Evolutionary conservation across 768 basidiomycete genomes (phyloP).

Genomic region (Baorangia bicolor): DNA sequence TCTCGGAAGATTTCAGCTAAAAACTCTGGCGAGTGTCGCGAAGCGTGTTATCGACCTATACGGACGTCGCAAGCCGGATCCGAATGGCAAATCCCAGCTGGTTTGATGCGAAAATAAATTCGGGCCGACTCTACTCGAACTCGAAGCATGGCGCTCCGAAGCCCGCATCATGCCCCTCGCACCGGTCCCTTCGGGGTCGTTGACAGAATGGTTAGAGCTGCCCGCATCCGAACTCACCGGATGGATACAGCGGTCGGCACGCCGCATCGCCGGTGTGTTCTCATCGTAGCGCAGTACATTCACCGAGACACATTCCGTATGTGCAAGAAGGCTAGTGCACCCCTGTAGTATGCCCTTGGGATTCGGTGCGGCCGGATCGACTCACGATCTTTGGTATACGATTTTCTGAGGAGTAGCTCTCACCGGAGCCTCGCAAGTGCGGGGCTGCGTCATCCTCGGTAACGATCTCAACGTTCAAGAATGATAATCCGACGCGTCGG

Average conservation of each 20-base stretch:
- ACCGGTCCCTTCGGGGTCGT: background rate
- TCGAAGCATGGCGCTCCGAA: background rate
- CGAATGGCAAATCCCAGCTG: background rate
- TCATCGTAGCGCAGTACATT: background rate
- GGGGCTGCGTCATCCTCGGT: background rate
- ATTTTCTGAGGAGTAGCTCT: background rate
- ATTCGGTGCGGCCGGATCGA: background rate
- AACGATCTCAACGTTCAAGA: background rate
- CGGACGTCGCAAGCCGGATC: slow-evolving; percentile 1
- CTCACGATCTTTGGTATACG: background rate
- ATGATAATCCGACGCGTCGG: background rate
- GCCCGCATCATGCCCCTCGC: background rate
- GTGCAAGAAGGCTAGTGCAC: background rate
- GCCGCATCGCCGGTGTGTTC: background rate
- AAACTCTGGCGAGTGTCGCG: background rate
- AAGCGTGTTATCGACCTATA: background rate
- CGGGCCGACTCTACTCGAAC: background rate
- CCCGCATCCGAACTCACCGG: background rate
- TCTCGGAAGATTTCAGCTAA: background rate
- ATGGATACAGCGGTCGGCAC: background rate
- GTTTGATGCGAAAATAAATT: background rate
- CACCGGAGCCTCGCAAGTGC: background rate
- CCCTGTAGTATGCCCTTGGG: background rate
- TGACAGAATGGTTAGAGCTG: background rate
- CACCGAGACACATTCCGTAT: background rate